Base-by-base conservation (phyloP, 2,329 filamentous ascomycete genomes). In the Neospermospora avenae region DNA sequence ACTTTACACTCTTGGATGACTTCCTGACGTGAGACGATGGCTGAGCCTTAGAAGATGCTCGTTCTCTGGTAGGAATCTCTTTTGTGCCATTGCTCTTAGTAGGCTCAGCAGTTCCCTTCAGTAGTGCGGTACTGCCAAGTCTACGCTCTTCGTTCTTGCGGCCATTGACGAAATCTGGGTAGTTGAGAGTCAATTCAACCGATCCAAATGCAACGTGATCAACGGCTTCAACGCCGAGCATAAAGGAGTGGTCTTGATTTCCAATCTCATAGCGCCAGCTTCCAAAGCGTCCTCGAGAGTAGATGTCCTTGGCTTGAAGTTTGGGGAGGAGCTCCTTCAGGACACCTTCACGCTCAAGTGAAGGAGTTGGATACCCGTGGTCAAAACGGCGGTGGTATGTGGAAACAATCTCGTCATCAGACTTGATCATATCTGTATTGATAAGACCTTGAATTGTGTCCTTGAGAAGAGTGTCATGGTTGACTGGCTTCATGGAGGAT, bases 311-410 rank as follows among this genome's bases (percentile, higher is more conserved):
- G 65, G 86, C 89, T 79, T 96, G 88, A 62, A 99, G 88, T 80
- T 91, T 93, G 71, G 95, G 95, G 55, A 99, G 87, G 58, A 99
- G 86, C 80, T 97, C 80, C 77, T 89, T 96, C 68, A 99, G 86
- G 49, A 95, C 92, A 68, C 91, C 93, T 77, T 99, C 95, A 77
- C 95, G 90, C 85, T 98, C 95, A 42, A 99, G 86, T 35, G 89
- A 85, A 28, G 95, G 95, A 16, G 95, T 99, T 64, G 95, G 95
- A 82, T 99, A 99, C 68, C 95, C 95, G 81, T 98, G 95, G 76
- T 97, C 90, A 77, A 99, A 99, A 77, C 90, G 87, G 78, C 95
- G 91, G 84, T 97, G 91, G 82, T 99, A 99, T 67, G 93, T 97
- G 55, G 92, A 96, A 71, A 99, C 92, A 67, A 99, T 96, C 81